phyloP scores from a whole-genome alignment of 192 early-diverging fungal genomes.

The Coemansia sp. region DNA sequence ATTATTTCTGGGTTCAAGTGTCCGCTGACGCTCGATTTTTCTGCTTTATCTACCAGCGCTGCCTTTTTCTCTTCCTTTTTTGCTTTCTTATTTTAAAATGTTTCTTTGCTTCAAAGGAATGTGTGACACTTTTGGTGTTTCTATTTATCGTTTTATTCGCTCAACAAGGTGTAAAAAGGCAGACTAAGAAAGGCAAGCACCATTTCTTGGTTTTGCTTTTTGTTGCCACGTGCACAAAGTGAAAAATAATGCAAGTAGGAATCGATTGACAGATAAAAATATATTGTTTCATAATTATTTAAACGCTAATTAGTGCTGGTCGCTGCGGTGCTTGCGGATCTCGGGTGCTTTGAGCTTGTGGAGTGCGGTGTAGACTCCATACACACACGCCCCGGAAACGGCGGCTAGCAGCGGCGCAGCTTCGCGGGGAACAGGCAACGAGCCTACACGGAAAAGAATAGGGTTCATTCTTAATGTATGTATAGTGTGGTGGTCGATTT shows the following conservation, averaged over 20 bases:
- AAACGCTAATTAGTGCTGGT: constrained; percentile 2
- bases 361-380: constrained; percentile 1
- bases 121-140: too few species aligned
- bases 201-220: too few species aligned
- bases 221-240: too few species aligned
- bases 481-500: too few species aligned
- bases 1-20: too few species aligned
- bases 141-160: not conserved
- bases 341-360: not conserved
- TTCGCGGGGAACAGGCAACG: constrained; percentile 3
- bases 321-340: not conserved
- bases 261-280: too few species aligned
- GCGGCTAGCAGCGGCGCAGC: constrained; percentile 1
- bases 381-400: not conserved
- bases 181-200: not conserved
- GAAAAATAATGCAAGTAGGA: too few species aligned
- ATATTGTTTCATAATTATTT: too few species aligned
- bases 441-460: constrained; percentile 3
- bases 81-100: not conserved
- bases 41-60: too few species aligned
- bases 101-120: too few species aligned
- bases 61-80: not conserved
- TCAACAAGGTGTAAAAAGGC: not conserved
- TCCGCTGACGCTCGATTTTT: too few species aligned
- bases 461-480: constrained; percentile 5